Evolutionary conservation across 2,329 filamentous ascomycete species (phyloP).

Genomic region (Sclerotinia glacialis): DNA sequence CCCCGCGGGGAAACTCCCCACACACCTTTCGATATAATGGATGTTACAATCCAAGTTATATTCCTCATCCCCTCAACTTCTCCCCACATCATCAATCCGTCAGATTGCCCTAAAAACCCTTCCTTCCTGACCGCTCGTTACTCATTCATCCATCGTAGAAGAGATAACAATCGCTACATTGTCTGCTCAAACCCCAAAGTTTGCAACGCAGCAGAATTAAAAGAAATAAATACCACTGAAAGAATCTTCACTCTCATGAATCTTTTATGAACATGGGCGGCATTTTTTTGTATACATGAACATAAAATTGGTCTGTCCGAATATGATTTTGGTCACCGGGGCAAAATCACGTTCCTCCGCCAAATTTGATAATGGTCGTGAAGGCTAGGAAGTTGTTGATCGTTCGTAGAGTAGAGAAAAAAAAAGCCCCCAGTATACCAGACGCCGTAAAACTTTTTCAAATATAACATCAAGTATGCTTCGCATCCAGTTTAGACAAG

Average conservation of each 20-base stretch:
- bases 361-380: background rate
- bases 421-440: background rate
- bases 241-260: background rate
- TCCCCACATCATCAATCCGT: background rate
- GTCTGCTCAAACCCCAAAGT: slow-evolving; percentile 4
- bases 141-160: slow-evolving; percentile 13
- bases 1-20: background rate
- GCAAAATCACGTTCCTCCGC: background rate
- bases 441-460: slow-evolving; percentile 1
- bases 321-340: slow-evolving; percentile 14
- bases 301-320: background rate
- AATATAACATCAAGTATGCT: background rate
- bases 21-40: background rate
- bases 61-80: background rate
- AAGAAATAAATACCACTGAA: slow-evolving; percentile 6
- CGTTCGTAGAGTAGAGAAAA: slow-evolving; percentile 6
- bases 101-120: background rate
- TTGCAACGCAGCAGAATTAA: background rate
- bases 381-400: slow-evolving; percentile 4
- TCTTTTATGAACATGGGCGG: background rate
- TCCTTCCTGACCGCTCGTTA: slow-evolving; percentile 1
- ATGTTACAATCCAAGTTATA: background rate
- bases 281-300: slow-evolving; percentile 6
- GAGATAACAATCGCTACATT: background rate
- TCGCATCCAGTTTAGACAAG: background rate